Percentiles rank a stretch among this genome's conserved stretches.
These are phyloP conservation scores for Paramarasmius palmivorus DNA, from an alignment of 1,284 basidiomycete species.

Conservation along the genomic window DNA sequence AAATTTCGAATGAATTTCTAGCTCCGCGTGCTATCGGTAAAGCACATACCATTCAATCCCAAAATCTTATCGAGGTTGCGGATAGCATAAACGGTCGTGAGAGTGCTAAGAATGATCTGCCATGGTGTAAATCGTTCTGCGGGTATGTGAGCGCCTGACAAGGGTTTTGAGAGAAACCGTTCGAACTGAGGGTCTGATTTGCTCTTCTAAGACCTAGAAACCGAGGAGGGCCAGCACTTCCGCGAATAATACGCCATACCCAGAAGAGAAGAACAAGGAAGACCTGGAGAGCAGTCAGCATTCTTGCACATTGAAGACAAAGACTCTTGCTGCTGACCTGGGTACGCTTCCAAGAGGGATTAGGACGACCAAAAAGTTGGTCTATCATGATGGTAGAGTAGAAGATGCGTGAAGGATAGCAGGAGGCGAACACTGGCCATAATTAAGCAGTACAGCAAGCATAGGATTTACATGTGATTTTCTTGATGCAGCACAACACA, in stretches of 20 bases:
- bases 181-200: slow-evolving; percentile 65
- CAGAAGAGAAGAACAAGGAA: slow-evolving; percentile 90
- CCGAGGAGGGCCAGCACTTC: slow-evolving; percentile 68
- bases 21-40: too few species aligned
- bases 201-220: slow-evolving; percentile 60
- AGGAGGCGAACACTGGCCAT: slow-evolving; percentile 6
- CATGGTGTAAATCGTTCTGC: slow-evolving; percentile 90
- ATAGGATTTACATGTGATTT: slow-evolving; percentile 37
- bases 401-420: slow-evolving; percentile 9
- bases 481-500: too few species aligned
- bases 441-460: slow-evolving; percentile 8
- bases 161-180: background rate
- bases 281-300: slow-evolving; percentile 46
- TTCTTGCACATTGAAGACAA: slow-evolving; percentile 1
- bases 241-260: slow-evolving; percentile 76
- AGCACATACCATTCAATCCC: slow-evolving; percentile 77
- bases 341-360: slow-evolving; percentile 71
- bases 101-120: slow-evolving; percentile 86
- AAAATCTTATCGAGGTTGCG: slow-evolving; percentile 88
- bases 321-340: slow-evolving; percentile 49
- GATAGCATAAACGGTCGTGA: slow-evolving; percentile 84
- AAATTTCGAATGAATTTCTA: too few species aligned
- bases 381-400: slow-evolving; percentile 66
- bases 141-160: background rate
- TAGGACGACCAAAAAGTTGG: slow-evolving; percentile 79